phyloP scores from a whole-genome alignment of 2,329 filamentous ascomycete species.

The Penicillium sp. region DNA sequence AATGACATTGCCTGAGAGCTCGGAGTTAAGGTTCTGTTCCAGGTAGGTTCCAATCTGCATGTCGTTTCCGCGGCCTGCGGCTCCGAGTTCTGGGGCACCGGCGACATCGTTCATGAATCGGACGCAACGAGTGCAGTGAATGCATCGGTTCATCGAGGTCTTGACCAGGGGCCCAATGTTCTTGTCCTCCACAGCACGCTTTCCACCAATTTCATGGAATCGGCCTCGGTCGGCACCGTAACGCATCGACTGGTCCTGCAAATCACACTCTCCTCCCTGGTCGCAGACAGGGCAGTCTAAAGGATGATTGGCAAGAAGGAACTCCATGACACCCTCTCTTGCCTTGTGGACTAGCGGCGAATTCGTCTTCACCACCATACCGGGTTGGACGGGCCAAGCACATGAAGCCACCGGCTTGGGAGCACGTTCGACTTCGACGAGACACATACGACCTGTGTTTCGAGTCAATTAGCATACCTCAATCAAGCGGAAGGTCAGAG shows the following conservation, averaged over 20 bases:
- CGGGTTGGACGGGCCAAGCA: conserved; percentile 96
- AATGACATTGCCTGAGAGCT: conserved; percentile 95
- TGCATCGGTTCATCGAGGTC: conserved; percentile 99
- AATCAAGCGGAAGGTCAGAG: neutral
- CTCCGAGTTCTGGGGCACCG: conserved; percentile 91
- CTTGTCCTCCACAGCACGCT: conserved; percentile 98
- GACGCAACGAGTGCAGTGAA: conserved; percentile 96
- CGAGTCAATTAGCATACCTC: conserved; percentile 9
- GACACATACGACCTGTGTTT: conserved; percentile 73
- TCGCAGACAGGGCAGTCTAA: conserved; percentile 97
- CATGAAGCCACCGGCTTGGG: conserved; percentile 98
- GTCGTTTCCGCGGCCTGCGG: conserved; percentile 90
- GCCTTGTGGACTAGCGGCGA: conserved; percentile 96
- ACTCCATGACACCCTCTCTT: conserved; percentile 98
- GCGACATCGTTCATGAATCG: conserved; percentile 97
- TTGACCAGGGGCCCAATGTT: conserved; percentile 98
- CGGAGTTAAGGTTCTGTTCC: conserved; percentile 87
- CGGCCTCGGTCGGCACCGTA: conserved; percentile 94
- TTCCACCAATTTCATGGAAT: conserved; percentile 93
- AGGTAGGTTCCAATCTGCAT: conserved; percentile 98
- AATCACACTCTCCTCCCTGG: conserved; percentile 97
- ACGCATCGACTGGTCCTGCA: conserved; percentile 99
- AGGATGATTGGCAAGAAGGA: conserved; percentile 91
- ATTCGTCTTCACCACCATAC: conserved; percentile 99
- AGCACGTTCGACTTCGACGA: conserved; percentile 94